Percentiles rank a stretch among this genome's conserved stretches.
Conservation (phyloP, 2,329 filamentous ascomycete species). For the Rhynchosporium agropyri region DNA sequence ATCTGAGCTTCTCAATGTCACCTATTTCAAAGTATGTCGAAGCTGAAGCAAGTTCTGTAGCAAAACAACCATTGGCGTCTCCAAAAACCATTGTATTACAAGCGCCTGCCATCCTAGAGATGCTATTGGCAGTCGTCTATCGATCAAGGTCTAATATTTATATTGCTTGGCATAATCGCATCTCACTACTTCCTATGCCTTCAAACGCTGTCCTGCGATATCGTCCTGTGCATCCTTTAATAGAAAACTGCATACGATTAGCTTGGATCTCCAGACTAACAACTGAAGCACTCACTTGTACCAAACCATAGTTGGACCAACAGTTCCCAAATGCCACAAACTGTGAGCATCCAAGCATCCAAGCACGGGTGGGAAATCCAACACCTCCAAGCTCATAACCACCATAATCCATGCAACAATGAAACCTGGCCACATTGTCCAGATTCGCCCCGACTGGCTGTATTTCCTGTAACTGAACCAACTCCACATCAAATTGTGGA, state of each 20-base stretch:
- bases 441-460: conserved; percentile 67
- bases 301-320: conserved; percentile 84
- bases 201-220: conserved; percentile 71
- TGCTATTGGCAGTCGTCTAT: too few relatives aligned
- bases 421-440: conserved; percentile 88
- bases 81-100: not conserved
- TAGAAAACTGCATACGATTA: conserved; percentile 66
- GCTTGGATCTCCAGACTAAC: not conserved
- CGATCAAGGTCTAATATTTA: not conserved
- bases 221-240: conserved; percentile 85
- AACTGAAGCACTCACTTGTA: conserved; percentile 73
- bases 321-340: conserved; percentile 93
- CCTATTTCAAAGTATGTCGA: not conserved
- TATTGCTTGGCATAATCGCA: not conserved
- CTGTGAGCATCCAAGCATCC: conserved; percentile 91
- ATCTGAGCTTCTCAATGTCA: too few relatives aligned
- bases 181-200: conserved; percentile 53
- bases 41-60: conserved; percentile 2
- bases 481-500: conserved; percentile 84
- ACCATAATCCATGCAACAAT: conserved; percentile 90
- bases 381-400: conserved; percentile 92
- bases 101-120: not conserved
- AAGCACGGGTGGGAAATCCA: conserved; percentile 87
- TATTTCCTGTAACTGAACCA: conserved; percentile 80
- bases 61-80: not conserved